These are phyloP conservation scores for Aureoboletus auriporus DNA, from an alignment of 768 basidiomycete genomes.

Conservation along the genomic window DNA sequence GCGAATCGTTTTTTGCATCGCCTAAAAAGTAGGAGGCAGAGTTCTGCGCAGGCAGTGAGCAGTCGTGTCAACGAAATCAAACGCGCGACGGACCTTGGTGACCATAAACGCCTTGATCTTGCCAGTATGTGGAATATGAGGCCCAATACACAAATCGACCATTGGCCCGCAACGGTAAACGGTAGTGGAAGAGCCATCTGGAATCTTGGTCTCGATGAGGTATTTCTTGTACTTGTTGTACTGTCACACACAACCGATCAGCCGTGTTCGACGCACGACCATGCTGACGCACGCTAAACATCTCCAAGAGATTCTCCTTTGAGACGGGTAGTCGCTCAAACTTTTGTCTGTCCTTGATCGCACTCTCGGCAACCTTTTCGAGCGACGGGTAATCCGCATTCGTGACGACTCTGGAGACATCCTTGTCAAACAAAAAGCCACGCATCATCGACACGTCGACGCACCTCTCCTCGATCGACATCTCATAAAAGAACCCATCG, in stretches of 20 bases:
- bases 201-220: constrained; percentile 92
- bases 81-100: constrained; percentile 63
- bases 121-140: constrained; percentile 97
- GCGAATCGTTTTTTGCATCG: constrained; percentile 85
- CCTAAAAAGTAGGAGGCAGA: constrained; percentile 98
- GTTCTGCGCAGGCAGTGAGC: constrained; percentile 48
- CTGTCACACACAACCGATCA: constrained; percentile 38
- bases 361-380: constrained; percentile 83
- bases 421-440: too few species aligned
- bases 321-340: constrained; percentile 92
- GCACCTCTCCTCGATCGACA: constrained; percentile 82
- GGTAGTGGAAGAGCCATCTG: constrained; percentile 93
- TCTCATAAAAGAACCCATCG: constrained; percentile 99
- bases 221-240: constrained; percentile 99
- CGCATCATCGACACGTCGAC: neutral
- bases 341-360: constrained; percentile 94
- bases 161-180: constrained; percentile 99
- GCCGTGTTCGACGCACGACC: neutral
- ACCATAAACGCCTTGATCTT: constrained; percentile 97
- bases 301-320: constrained; percentile 93
- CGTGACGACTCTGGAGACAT: constrained; percentile 56
- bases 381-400: constrained; percentile 82
- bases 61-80: neutral
- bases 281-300: constrained; percentile 76
- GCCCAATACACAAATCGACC: constrained; percentile 95